Evolutionary conservation across 306 rosid genomes (phyloP).

Genomic region (Quercus rubra): DNA sequence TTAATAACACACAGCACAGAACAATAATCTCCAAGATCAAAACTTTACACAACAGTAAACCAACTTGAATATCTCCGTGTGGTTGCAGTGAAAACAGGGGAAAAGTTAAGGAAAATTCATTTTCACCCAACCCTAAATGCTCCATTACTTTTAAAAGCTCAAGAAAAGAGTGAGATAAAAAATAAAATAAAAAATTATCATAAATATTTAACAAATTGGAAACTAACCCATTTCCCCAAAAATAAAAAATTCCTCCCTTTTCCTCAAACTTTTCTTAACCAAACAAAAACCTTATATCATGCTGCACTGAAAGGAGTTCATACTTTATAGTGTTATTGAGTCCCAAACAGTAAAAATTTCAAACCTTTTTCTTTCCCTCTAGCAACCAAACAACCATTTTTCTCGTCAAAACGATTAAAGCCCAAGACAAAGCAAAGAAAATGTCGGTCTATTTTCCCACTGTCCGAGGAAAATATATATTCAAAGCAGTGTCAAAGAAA

Average conservation of each 20-base stretch:
- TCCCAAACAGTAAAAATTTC: background rate
- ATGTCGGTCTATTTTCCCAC: constrained; percentile 3
- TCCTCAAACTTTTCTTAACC: background rate
- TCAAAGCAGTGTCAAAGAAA: background rate
- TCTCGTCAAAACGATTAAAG: background rate
- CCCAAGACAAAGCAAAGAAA: background rate
- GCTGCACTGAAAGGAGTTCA: background rate
- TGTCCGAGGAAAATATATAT: background rate
- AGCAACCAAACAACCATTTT: background rate
- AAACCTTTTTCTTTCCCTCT: background rate
- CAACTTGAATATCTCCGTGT: too few relatives aligned
- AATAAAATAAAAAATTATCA: too few relatives aligned
- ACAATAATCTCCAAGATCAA: background rate
- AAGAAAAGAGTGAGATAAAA: too few relatives aligned
- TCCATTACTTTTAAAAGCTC: too few relatives aligned
- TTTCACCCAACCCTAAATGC: too few relatives aligned
- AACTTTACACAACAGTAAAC: background rate
- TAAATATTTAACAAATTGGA: too few relatives aligned
- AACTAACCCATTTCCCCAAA: too few relatives aligned
- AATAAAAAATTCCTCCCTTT: background rate
- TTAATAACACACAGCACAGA: background rate
- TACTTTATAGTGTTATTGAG: background rate
- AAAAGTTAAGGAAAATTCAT: too few relatives aligned
- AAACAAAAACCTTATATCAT: background rate
- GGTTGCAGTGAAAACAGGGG: too few relatives aligned